A percentile compares a stretch with the other conserved stretches of the same genome.
These are phyloP conservation scores for Limonomyces culmigenus DNA, from an alignment of 1,284 basidiomycete species.

Conservation along the genomic window DNA sequence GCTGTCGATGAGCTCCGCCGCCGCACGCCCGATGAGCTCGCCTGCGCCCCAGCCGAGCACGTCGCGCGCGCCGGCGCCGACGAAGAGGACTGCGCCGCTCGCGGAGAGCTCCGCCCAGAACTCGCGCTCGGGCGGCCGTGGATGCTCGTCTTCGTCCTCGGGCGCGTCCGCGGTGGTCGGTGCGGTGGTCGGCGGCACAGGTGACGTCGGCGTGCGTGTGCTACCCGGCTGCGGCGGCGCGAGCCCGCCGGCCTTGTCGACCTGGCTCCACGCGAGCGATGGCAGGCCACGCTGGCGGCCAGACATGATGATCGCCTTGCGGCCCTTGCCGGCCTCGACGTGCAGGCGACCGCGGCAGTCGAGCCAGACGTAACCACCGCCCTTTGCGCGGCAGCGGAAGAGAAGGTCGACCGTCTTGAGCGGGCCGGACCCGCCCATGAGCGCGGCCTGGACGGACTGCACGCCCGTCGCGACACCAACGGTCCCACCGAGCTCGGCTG, in stretches of 20 bases:
- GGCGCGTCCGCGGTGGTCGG: not conserved
- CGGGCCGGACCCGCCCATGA: constrained; percentile 7
- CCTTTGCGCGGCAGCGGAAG: constrained; percentile 57
- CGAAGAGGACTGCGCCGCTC: constrained; percentile 32
- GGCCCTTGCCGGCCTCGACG: constrained; percentile 76
- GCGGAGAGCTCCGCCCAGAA: constrained; percentile 42
- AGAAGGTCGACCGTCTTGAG: constrained; percentile 51
- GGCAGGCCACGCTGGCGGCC: constrained; percentile 60
- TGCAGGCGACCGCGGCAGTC: constrained; percentile 76
- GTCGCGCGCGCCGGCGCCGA: constrained; percentile 29
- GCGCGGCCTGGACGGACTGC: not conserved
- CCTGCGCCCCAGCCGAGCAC: constrained; percentile 52
- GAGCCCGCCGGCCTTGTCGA: constrained; percentile 32
- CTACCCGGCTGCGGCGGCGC: constrained; percentile 8
- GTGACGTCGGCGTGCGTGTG: constrained; percentile 3
- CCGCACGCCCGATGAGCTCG: constrained; percentile 51
- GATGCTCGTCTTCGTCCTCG: constrained; percentile 3
- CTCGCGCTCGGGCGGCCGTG: constrained; percentile 22
- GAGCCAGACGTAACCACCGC: constrained; percentile 65
- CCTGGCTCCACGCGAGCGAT: constrained; percentile 38
- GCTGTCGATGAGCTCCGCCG: constrained; percentile 31
- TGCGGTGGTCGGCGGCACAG: constrained; percentile 5
- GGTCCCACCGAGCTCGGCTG: not conserved
- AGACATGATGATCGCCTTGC: constrained; percentile 76
- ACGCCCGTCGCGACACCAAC: not conserved